Conservation (phyloP, 2,329 filamentous ascomycete species). For the Penicillium sumatraense region DNA sequence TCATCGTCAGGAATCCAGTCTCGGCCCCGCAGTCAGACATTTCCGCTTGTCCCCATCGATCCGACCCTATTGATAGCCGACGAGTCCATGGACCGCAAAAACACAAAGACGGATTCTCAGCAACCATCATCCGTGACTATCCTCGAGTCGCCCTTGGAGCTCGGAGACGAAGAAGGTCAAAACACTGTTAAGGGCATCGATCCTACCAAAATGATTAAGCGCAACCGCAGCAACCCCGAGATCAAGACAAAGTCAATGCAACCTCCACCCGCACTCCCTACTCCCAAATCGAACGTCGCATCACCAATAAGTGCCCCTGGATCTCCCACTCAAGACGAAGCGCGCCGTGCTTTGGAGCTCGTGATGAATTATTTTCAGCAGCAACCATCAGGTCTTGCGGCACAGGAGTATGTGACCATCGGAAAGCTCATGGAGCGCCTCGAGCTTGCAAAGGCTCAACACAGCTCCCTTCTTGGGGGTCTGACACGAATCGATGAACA, state of each 20-base stretch:
- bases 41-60: slow-evolving; percentile 67
- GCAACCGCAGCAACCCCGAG: slow-evolving; percentile 50
- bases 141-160: slow-evolving; percentile 56
- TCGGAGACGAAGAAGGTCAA: slow-evolving; percentile 50
- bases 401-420: slow-evolving; percentile 78
- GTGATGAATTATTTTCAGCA: slow-evolving; percentile 81
- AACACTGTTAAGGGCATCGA: slow-evolving; percentile 31
- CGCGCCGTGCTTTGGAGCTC: slow-evolving; percentile 77
- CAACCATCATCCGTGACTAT: slow-evolving; percentile 47
- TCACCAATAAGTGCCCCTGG: slow-evolving; percentile 62
- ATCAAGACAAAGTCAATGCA: slow-evolving; percentile 49
- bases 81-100: slow-evolving; percentile 57
- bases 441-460: slow-evolving; percentile 64
- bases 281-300: slow-evolving; percentile 43
- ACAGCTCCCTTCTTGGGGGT: slow-evolving; percentile 46
- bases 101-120: slow-evolving; percentile 57
- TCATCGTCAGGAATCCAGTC: slow-evolving; percentile 63
- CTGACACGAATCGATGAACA: slow-evolving; percentile 50
- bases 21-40: slow-evolving; percentile 84
- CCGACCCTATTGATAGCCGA: slow-evolving; percentile 56
- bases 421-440: slow-evolving; percentile 86
- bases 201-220: slow-evolving; percentile 42
- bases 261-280: slow-evolving; percentile 33
- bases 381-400: slow-evolving; percentile 69
- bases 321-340: slow-evolving; percentile 83